phyloP scores from a whole-genome alignment of 345 rosid species.

The Euphorbia tirucalli region DNA sequence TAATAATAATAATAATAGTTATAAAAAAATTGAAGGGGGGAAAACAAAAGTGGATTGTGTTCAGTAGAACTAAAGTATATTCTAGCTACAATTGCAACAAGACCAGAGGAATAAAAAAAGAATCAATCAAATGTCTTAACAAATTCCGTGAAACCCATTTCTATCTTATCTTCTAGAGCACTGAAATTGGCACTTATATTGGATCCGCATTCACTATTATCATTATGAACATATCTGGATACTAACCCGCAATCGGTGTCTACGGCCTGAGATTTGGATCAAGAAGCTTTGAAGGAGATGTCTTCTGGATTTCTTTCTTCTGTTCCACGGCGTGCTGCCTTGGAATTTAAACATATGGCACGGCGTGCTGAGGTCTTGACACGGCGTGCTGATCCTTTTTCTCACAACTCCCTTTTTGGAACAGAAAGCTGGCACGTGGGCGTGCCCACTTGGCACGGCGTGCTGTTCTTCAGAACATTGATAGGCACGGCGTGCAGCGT shows the following conservation, averaged over 20 bases:
- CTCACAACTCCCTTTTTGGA: no score
- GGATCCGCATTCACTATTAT: not conserved
- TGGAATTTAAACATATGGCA: no score
- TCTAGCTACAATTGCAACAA: conserved; percentile 22
- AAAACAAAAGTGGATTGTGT: not conserved
- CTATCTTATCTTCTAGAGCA: conserved; percentile 19
- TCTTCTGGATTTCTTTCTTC: conserved; percentile 47
- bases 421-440: no score
- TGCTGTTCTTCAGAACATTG: no score
- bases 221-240: conserved; percentile 18
- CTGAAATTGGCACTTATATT: not conserved
- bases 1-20: no score
- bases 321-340: no score
- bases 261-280: conserved; percentile 29
- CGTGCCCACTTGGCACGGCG: no score
- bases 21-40: no score
- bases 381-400: no score
- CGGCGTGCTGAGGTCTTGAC: no score
- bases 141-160: conserved; percentile 13
- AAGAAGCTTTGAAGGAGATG: conserved; percentile 25
- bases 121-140: conserved; percentile 8
- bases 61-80: conserved; percentile 23
- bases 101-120: not conserved
- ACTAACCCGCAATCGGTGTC: conserved; percentile 30
- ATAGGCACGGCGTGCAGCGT: no score